Base-by-base conservation (phyloP, 2,329 filamentous ascomycete genomes). In the Aspergillus bombycis region DNA sequence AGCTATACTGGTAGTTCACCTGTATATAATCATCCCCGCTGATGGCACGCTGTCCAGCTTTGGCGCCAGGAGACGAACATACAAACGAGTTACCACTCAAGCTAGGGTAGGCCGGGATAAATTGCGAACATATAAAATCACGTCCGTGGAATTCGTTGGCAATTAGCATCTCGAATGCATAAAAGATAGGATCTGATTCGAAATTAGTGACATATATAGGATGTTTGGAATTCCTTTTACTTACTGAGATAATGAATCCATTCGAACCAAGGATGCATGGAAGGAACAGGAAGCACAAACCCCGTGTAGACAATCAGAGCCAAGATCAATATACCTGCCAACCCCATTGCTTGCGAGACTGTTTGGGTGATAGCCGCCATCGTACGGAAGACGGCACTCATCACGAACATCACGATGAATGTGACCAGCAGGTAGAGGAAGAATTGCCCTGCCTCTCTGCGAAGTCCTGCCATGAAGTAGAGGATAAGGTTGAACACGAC, bases 401-500 rank as follows among this genome's bases (percentile, higher is more conserved):
- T 95, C 68, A 86, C 83, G 70, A 96, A 70, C 1, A 91, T 91
- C 2, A 88, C 87, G 62, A 85, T 75, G 79, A 95, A 94, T 2
- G 87, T 89, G 72, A 94, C 85, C 57, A 97, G 83, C 61, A 93
- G 79, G 84, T 92, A 96, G 81, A 94, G 91, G 84, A 97, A 97
- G 83, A 95, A 97, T 1, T 88, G 80, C 1, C 89, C 89, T 0
- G 91, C 81, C 67, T 90, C 88, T 59, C 92, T 85, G 58, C 90
- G 86, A 32, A 97, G 81, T 65, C 92, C 91, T 0, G 91, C 89
- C 86, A 97, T 88, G 79, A 97, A 96, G 80, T 97, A 97, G 5
- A 97, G 77, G 2, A 88, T 84, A 36, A 93, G 62, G 75, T 96
- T 94, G 83, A 96, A 96, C 4, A 86, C 78, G 64, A 95, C 85